A percentile compares a stretch with the other conserved stretches of the same genome.
Evolutionary conservation across 306 rosid species (phyloP).

Genomic region (Hippophae rhamnoides): DNA sequence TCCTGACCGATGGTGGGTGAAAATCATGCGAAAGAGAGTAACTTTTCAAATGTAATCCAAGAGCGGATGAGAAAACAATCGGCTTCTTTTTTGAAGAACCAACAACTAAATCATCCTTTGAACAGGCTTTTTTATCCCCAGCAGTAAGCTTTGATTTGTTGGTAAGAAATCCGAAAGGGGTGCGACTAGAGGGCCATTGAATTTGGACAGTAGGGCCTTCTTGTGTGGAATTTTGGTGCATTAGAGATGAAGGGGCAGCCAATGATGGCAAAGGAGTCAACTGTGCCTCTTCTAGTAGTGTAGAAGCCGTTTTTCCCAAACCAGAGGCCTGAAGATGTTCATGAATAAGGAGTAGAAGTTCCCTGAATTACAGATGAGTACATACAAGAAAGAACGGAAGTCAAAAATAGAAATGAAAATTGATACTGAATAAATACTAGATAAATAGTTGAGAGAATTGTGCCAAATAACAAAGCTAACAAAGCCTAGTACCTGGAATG

Average conservation of each 20-base stretch:
- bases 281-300: constrained; percentile 86
- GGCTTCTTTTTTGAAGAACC: constrained; percentile 54
- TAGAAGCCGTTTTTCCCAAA: constrained; percentile 50
- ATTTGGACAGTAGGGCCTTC: constrained; percentile 52
- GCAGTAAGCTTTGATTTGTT: constrained; percentile 43
- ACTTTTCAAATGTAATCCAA: constrained; percentile 50
- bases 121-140: constrained; percentile 47
- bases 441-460: constrained; percentile 5
- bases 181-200: constrained; percentile 87
- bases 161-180: constrained; percentile 62
- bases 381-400: constrained; percentile 14
- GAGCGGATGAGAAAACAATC: constrained; percentile 54
- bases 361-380: constrained; percentile 44
- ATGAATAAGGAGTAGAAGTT: constrained; percentile 77
- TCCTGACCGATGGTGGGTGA: constrained; percentile 32
- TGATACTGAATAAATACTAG: constrained; percentile 1
- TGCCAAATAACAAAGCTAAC: constrained; percentile 7
- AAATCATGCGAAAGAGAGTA: constrained; percentile 40
- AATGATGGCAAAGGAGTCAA: constrained; percentile 73
- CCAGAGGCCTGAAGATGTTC: constrained; percentile 98
- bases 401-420: constrained; percentile 9
- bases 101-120: constrained; percentile 32
- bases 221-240: constrained; percentile 55
- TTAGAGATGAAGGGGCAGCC: constrained; percentile 64
- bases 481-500: constrained; percentile 61